Evolutionary conservation across 176 grass and related monocot species (phyloP).

Genomic region (Poa annua): DNA sequence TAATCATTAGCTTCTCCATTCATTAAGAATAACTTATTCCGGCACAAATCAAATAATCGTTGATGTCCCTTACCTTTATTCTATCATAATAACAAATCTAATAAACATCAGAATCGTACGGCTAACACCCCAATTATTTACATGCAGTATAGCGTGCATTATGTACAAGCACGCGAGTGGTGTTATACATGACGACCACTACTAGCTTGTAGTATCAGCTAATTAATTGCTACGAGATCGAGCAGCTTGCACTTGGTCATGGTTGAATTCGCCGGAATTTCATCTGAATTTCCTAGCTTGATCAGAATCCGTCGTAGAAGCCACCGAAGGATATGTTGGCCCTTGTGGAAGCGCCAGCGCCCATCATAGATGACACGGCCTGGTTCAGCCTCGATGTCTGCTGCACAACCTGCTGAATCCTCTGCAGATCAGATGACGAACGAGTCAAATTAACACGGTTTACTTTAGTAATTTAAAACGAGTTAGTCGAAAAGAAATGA

Average conservation of each 20-base stretch:
- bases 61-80: not conserved
- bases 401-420: constrained; percentile 81
- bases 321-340: constrained; percentile 84
- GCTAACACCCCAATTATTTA: constrained; percentile 53
- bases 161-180: constrained; percentile 1
- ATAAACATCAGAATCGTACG: constrained; percentile 15
- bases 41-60: constrained; percentile 1
- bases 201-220: not conserved
- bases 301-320: constrained; percentile 71
- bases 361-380: constrained; percentile 70
- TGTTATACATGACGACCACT: constrained; percentile 30
- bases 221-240: not conserved
- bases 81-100: not conserved
- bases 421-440: no score
- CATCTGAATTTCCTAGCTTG: not conserved
- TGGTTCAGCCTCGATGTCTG: constrained; percentile 90
- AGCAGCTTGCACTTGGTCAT: constrained; percentile 21
- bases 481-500: not conserved
- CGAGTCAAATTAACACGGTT: no score
- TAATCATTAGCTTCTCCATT: not conserved
- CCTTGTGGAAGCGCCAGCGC: constrained; percentile 58
- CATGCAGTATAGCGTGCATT: constrained; percentile 19
- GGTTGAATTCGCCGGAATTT: constrained; percentile 3
- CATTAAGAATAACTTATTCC: not conserved
- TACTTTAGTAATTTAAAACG: not conserved